Base-by-base conservation (phyloP, 352 stramenopile genomes). In the Phytophthora cactorum region DNA sequence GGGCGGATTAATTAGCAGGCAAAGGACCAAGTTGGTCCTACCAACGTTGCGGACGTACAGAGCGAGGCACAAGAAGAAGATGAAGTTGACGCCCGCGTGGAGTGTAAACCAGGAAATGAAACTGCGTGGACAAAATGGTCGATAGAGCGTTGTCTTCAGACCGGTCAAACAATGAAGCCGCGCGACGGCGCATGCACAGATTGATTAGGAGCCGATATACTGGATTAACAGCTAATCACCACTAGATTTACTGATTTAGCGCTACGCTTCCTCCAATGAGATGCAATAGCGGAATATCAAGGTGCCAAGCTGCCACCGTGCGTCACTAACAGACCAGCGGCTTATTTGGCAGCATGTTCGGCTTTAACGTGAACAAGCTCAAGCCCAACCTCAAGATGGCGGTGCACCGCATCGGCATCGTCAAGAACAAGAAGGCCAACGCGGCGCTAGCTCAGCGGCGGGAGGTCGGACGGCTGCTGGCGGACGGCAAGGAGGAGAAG, bases 361-460 rank as follows among this genome's bases (percentile, higher is more conserved):
- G 88, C 59, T 97, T 96, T 70, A 93, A 96, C 61, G 82, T 93
- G 64, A 95, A 96, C 62, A 97, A 97, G 81, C 87, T 96, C 65
- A 97, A 97, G 82, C 85, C 90, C 15, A 95, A 93, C 71, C 84
- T 97, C 46, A 97, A 97, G 81, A 98, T 98, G 92, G 89, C 89
- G n/a, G 82, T 97, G 59, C 82, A 96, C 51, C 89, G 92, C 63
- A 97, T 98, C 64, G 81, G 84, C 53, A 96, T 97, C 59, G 71
- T 95, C 58, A 97, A 96, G 78, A 97, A 97, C 78, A 97, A 97
- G 77, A 97, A 96, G 74, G 84, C 85, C 7, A 92, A 94, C 66
- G 75, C 81, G 28, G 89, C 87, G 15, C 77, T 95, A 56, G 82
- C 75, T 22, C 79, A 79, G 60, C 90, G 93, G 32, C 78, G 78